A percentile compares a stretch with the other conserved stretches of the same genome.
These are phyloP conservation scores for Macrophomina pseudophaseolina DNA, from an alignment of 2,329 filamentous ascomycete species.

Conservation along the genomic window DNA sequence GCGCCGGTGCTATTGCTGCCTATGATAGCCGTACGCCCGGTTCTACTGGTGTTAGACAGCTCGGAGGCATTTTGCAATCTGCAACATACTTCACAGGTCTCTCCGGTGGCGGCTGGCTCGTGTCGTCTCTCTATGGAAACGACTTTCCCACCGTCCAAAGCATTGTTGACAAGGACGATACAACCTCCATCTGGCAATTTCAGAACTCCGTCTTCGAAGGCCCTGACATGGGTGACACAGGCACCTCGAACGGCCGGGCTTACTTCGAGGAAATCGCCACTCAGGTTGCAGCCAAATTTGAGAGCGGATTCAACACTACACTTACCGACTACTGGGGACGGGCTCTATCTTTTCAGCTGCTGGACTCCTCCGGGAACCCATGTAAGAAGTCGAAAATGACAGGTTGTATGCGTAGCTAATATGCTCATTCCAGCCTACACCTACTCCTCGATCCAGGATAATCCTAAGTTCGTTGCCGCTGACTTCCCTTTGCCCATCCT, in stretches of 20 bases:
- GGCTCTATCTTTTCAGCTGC: slow-evolving; percentile 67
- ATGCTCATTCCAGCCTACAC: slow-evolving; percentile 80
- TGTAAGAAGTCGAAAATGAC: too few species aligned
- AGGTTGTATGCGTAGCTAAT: slow-evolving; percentile 51
- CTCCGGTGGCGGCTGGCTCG: slow-evolving; percentile 82
- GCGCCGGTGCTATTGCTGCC: slow-evolving; percentile 77
- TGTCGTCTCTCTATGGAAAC: slow-evolving; percentile 77
- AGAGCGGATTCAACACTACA: slow-evolving; percentile 68
- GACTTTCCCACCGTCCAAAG: slow-evolving; percentile 75
- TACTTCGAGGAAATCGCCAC: slow-evolving; percentile 59
- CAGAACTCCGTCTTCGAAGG: slow-evolving; percentile 64
- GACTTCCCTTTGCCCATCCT: slow-evolving; percentile 75
- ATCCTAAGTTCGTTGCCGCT: slow-evolving; percentile 65
- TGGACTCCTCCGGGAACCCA: too few species aligned
- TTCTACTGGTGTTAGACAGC: slow-evolving; percentile 66
- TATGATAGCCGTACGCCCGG: slow-evolving; percentile 75
- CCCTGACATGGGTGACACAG: slow-evolving; percentile 56
- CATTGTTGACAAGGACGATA: slow-evolving; percentile 52
- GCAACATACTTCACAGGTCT: slow-evolving; percentile 81
- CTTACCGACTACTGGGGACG: slow-evolving; percentile 90
- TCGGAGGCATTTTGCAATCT: slow-evolving; percentile 81
- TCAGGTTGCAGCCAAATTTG: slow-evolving; percentile 64
- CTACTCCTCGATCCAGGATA: slow-evolving; percentile 76
- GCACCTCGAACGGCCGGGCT: slow-evolving; percentile 65
- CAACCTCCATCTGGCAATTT: slow-evolving; percentile 55